Base-by-base conservation (phyloP, 768 basidiomycete species). In the Hygrophorus pudorinus region DNA sequence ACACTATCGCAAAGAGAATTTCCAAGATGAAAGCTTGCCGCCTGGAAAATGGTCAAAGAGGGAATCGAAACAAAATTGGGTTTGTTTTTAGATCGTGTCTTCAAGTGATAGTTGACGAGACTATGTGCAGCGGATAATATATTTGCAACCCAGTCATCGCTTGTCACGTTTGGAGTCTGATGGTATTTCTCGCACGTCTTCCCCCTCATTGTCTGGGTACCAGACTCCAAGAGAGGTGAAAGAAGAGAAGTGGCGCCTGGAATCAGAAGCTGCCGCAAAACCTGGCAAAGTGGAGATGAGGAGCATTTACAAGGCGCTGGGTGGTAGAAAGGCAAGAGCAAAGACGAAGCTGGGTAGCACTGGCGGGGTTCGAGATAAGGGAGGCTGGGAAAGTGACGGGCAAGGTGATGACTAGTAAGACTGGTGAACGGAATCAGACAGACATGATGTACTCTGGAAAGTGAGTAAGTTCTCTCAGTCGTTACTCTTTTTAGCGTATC, bases 21-120 rank as follows among this genome's bases (percentile, higher is more conserved):
- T 96, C 51, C 81, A 88, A 35, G 85, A 89, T 49, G 78, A 81
- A 24, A 79, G 75, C 46, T 59, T 87, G 39, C 82, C 85, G 3
- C 73, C 80, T 8, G 86, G 82, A 29, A 91, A 91, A 61, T 96
- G 91, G 91, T 85, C 89, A 7, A 86, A 85, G 57, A 72, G 83
- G 45, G 91, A 96, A 60, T 91, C 88, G n/a, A 96, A 91, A 59
- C 84, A 89, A 62, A 83, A 83, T 51, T 96, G 91, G 91, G 84
- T 79, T 50, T 17, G 65, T 70, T 5, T 40, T 38, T 36, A 46
- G n/a, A 28, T 50, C 34, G 6, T 29, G 7, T 21, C 2, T 36
- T 49, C 7, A 24, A 48, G 30, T 38, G 33, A 45, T 36, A 45
- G 40, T 31, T 43, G 36, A 51, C 46, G 18, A 17, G n/a, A 14